Evolutionary conservation across 768 basidiomycete species (phyloP), one percentile per base, ranked within the genome.

Genomic region (Lactifluus echinatus): DNA sequence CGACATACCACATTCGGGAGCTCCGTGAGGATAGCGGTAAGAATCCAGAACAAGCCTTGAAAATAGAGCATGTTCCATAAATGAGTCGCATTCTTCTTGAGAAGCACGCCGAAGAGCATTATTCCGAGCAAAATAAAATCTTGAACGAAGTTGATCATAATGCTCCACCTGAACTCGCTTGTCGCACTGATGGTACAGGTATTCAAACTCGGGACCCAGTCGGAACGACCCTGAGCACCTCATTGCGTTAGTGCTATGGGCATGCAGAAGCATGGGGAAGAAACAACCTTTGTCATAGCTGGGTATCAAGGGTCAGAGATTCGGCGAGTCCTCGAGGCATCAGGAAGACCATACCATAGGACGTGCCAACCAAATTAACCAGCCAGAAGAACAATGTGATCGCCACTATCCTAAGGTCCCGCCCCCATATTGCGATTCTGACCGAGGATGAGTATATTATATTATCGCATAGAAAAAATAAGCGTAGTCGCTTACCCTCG

Each of bases 21-120:
- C 42, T 61, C 60, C 8, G 60, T 59, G 26, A 59, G 3, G 4
- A 33, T 48, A 2, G 60, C 51, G 4, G 50, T 44, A 31, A 58
- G 46, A 12, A 61, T 49, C 60, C 60, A 61, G 19, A 58, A 43
- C 8, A 61, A 19, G 26, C 43, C 61, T 19, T 62, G 61, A 33
- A 62, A 44, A 26, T 60, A 62, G 42, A 62, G 21, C 53, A 62
- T 23, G 31, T 59, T 60, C 61, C 61, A 62, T 19, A 62, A 31
- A 36, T 50, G 40, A 17, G 61, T 62, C 48, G 51, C 47, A 37
- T 62, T 62, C 31, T 37, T 26, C 45, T 62, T 62, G 42, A 43
- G 52, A 31, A 62, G 53, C 12, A 62, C 61, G 21, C 61, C 61
- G 7, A 48, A 31, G 21, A 55, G 12, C 61, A 62, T 62, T 17